phyloP scores from a whole-genome alignment of 2,329 filamentous ascomycete genomes.

The Dactylonectria estremocensis region DNA sequence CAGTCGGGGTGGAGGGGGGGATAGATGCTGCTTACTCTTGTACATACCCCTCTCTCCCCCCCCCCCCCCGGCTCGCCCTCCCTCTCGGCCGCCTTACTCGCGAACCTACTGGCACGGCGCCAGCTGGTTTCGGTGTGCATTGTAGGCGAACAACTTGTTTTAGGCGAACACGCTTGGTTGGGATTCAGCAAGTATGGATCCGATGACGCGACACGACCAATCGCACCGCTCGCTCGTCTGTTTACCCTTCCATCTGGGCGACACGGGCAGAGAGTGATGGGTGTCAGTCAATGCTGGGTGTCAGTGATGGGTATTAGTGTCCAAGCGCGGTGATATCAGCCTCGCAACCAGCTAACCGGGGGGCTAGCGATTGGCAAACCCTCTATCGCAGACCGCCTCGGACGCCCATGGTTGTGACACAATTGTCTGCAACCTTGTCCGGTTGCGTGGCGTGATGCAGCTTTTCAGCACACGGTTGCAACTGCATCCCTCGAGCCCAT shows the following conservation, averaged over 20 bases:
- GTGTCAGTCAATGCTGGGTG: background rate
- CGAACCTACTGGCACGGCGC: conserved; percentile 12
- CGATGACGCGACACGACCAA: conserved; percentile 18
- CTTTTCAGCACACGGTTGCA: background rate
- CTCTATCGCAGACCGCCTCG: conserved; percentile 34
- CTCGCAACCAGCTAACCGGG: conserved; percentile 9
- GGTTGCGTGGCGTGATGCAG: conserved; percentile 22
- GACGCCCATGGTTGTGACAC: conserved; percentile 11
- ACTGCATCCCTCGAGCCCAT: background rate
- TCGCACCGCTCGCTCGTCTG: conserved; percentile 13
- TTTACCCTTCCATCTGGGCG: conserved; percentile 11
- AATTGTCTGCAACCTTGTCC: conserved; percentile 6
- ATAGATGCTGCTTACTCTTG: background rate
- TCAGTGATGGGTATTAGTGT: background rate
- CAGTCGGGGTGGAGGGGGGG: conserved; percentile 22
- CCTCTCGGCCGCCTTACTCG: conserved; percentile 13
- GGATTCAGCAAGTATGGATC: conserved; percentile 21
- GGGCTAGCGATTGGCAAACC: conserved; percentile 19
- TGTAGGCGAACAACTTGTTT: no score
- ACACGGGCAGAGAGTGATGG: conserved; percentile 12
- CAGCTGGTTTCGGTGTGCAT: conserved; percentile 17
- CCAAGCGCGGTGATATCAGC: conserved; percentile 19
- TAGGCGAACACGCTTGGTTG: conserved; percentile 22
- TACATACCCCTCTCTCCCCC: conserved; percentile 1
- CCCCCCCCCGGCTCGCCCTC: conserved; percentile 13